Conservation (phyloP, 2,329 filamentous ascomycete genomes). For the Aspergillus versicolor region DNA sequence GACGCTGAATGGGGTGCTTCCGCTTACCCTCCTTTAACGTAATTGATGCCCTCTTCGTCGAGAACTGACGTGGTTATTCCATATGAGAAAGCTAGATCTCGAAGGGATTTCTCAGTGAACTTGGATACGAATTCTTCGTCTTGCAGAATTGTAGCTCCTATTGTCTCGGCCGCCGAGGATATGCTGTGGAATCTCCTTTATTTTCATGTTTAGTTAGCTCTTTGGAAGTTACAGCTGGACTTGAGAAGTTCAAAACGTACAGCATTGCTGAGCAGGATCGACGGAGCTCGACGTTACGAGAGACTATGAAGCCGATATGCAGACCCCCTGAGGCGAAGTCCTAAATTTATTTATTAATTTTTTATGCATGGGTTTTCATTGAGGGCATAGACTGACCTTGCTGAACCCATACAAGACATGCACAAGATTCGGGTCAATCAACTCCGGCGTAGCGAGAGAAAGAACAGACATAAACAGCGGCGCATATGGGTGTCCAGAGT, state of each 20-base stretch:
- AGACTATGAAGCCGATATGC: conserved; percentile 29
- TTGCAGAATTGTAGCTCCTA: conserved; percentile 31
- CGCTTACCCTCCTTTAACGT: conserved; percentile 32
- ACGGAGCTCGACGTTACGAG: conserved; percentile 25
- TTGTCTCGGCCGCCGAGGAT: conserved; percentile 28
- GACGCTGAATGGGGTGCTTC: not conserved
- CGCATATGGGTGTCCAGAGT: conserved; percentile 33
- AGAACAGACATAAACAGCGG: conserved; percentile 48
- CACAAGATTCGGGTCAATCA: conserved; percentile 50
- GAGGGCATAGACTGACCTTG: conserved; percentile 25
- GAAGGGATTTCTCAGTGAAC: conserved; percentile 26
- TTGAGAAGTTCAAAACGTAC: conserved; percentile 14
- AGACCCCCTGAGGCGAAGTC: conserved; percentile 33
- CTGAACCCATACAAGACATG: conserved; percentile 51
- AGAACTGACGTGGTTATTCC: conserved; percentile 33
- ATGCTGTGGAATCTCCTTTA: conserved; percentile 27
- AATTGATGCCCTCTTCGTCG: conserved; percentile 38
- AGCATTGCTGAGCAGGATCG: conserved; percentile 27
- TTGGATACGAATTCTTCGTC: conserved; percentile 36
- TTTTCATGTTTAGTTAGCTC: not conserved
- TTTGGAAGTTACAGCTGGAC: not conserved
- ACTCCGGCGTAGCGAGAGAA: conserved; percentile 39
- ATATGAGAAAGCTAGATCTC: conserved; percentile 26
- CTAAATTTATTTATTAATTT: conserved; percentile 12
- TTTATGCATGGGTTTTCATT: not conserved